These are phyloP conservation scores for Sanghuangporus sanghuang DNA, from an alignment of 1,284 basidiomycete genomes.

Conservation along the genomic window DNA sequence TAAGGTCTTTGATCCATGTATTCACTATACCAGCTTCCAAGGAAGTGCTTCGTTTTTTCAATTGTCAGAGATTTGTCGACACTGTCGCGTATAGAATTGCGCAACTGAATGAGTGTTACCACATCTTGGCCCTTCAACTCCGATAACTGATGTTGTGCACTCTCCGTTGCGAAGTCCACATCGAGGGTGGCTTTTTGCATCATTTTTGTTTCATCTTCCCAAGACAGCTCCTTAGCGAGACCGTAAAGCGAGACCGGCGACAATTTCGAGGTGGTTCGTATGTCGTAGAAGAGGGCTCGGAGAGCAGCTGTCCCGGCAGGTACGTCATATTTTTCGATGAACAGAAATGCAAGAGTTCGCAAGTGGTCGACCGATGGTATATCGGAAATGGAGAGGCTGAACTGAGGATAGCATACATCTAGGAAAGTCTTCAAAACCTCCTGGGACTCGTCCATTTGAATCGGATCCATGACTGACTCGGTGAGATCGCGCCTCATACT, in stretches of 20 bases:
- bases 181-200: neutral
- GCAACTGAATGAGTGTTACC: neutral
- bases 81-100: neutral
- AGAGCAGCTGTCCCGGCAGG: neutral
- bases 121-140: neutral
- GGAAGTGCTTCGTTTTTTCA: too few relatives aligned
- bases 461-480: neutral
- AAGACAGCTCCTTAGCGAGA: neutral
- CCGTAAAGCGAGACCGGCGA: neutral
- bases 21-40: too few relatives aligned
- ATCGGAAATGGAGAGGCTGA: neutral
- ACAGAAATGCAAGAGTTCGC: neutral
- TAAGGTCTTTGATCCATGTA: too few relatives aligned
- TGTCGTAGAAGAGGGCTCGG: neutral
- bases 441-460: slow-evolving; percentile 2
- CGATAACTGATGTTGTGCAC: neutral
- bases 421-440: neutral
- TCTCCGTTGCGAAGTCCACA: neutral
- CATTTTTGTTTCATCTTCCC: neutral
- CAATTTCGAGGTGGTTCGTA: neutral
- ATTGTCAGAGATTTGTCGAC: too few relatives aligned
- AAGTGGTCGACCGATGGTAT: neutral
- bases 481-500: neutral
- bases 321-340: slow-evolving; percentile 13
- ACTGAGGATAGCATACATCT: slow-evolving; percentile 1